A percentile compares a stretch with the other conserved stretches of the same genome.
Conservation (phyloP, 352 stramenopile species). For the Lagenidium giganteum region DNA sequence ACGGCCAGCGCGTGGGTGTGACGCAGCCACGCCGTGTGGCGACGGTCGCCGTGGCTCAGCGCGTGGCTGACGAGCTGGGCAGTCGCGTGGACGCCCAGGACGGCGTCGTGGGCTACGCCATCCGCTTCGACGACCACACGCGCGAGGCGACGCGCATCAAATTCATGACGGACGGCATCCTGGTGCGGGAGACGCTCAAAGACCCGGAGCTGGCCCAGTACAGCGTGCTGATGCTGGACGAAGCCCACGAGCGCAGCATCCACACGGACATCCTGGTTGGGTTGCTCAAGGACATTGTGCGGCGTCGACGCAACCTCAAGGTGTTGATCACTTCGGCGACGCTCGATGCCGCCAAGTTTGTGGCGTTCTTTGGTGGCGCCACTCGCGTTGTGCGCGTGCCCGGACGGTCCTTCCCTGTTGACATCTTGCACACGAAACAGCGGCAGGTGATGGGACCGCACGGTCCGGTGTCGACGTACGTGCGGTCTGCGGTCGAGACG, state of each 20-base stretch:
- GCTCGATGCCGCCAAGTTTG: constrained; percentile 84
- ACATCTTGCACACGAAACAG: constrained; percentile 91
- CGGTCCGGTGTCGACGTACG: constrained; percentile 48
- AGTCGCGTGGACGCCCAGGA: constrained; percentile 23
- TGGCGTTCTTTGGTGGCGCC: constrained; percentile 69
- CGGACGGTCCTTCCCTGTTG: constrained; percentile 90
- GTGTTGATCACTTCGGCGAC: constrained; percentile 94
- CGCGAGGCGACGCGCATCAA: constrained; percentile 64
- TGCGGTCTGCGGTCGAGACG: constrained; percentile 50
- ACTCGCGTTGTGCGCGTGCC: constrained; percentile 77
- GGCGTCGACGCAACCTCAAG: constrained; percentile 74
- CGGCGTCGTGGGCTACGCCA: constrained; percentile 90
- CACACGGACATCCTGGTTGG: constrained; percentile 99
- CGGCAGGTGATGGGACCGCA: constrained; percentile 78
- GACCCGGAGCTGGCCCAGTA: constrained; percentile 82
- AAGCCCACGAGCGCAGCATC: constrained; percentile 98
- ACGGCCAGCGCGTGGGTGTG: constrained; percentile 55
- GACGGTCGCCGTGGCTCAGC: constrained; percentile 95
- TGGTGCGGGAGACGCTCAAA: constrained; percentile 73
- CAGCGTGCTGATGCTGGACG: constrained; percentile 91
- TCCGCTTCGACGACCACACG: constrained; percentile 96
- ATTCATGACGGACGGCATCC: constrained; percentile 79
- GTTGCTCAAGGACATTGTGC: constrained; percentile 79
- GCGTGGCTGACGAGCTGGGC: constrained; percentile 97
- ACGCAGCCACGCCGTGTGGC: constrained; percentile 95